phyloP scores from a whole-genome alignment of 305 asterid genomes.

The Striga hermonthica region DNA sequence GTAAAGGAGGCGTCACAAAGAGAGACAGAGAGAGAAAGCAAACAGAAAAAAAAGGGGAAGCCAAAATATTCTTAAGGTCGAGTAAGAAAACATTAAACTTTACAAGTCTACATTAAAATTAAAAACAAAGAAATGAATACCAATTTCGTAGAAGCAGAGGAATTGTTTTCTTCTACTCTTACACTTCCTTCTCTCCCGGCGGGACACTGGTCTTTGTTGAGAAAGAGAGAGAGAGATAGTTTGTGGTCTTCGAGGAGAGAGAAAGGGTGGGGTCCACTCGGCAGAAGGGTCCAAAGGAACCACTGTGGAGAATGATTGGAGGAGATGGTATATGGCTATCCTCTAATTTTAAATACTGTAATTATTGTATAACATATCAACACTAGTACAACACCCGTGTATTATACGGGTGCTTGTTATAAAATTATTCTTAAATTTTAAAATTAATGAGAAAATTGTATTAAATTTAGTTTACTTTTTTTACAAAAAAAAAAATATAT shows the following conservation, averaged over 20 bases:
- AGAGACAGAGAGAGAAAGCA: slow-evolving; percentile 9
- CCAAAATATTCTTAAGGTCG: slow-evolving; percentile 19
- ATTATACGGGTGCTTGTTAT: too few relatives aligned
- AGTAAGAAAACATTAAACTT: slow-evolving; percentile 24
- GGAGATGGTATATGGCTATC: slow-evolving; percentile 36
- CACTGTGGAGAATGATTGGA: slow-evolving; percentile 67
- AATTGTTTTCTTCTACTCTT: slow-evolving; percentile 81
- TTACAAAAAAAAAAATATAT: too few relatives aligned
- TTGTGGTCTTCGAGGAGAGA: slow-evolving; percentile 11
- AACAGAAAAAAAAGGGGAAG: not conserved
- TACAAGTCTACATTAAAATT: slow-evolving; percentile 24
- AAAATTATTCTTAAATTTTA: too few relatives aligned
- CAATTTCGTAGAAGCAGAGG: slow-evolving; percentile 74
- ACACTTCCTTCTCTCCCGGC: slow-evolving; percentile 78
- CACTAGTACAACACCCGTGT: too few relatives aligned
- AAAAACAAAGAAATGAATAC: not conserved
- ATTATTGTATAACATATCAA: not conserved
- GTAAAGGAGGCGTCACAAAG: slow-evolving; percentile 24
- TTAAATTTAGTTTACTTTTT: too few relatives aligned
- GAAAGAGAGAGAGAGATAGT: slow-evolving; percentile 27
- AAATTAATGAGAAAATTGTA: too few relatives aligned
- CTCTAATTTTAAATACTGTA: not conserved
- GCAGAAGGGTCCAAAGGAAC: slow-evolving; percentile 41
- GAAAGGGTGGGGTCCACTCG: slow-evolving; percentile 37
- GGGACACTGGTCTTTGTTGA: slow-evolving; percentile 25